Percentiles rank a stretch among this genome's conserved stretches.
Conservation (phyloP, 116 monocot genomes). For the Phalaenopsis hybrid region DNA sequence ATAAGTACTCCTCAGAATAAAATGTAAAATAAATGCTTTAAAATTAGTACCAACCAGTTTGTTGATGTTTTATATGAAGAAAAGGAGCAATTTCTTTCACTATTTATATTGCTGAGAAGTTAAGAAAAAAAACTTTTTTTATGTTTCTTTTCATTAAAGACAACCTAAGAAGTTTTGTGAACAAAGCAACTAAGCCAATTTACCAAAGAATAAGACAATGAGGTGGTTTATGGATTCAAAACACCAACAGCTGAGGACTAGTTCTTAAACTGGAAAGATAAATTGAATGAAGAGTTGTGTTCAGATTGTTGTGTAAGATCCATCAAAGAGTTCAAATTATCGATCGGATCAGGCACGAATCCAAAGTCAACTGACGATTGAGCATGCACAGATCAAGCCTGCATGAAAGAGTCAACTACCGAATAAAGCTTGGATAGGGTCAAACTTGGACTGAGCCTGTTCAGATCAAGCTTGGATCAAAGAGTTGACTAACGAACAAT, state of each 20-base stretch:
- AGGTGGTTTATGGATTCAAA: neutral
- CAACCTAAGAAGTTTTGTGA: constrained; percentile 1
- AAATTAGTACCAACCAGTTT: neutral
- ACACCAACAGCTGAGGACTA: neutral
- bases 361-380: too few species aligned
- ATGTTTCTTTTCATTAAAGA: constrained; percentile 7
- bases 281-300: neutral
- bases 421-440: too few species aligned
- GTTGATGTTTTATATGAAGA: neutral
- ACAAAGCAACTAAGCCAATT: neutral
- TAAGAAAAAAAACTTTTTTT: neutral
- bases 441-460: too few species aligned
- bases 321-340: neutral
- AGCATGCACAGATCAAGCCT: too few species aligned
- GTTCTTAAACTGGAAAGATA: neutral
- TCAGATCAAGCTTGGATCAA: too few species aligned
- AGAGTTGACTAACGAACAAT: too few species aligned
- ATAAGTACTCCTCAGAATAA: too few species aligned
- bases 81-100: neutral
- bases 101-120: neutral
- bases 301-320: neutral
- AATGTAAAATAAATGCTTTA: neutral
- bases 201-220: neutral
- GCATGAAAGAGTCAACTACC: too few species aligned
- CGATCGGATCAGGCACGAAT: too few species aligned